Base-by-base conservation (phyloP, 306 rosid species). In the Leucaena leucocephala region DNA sequence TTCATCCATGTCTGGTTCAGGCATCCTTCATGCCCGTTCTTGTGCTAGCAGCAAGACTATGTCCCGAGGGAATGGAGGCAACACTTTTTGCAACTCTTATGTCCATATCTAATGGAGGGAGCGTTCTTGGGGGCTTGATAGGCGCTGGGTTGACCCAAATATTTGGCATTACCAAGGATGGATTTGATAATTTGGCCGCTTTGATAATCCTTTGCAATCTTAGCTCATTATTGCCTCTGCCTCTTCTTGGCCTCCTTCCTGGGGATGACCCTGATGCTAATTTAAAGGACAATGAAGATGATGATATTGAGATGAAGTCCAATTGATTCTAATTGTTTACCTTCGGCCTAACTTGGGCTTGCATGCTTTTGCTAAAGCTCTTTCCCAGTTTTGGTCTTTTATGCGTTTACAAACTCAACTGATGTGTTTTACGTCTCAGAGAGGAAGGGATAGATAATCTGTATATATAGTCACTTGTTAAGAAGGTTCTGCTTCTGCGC, bases 11-110 rank as follows among this genome's bases (percentile, higher is more conserved):
- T 71, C 76, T 70, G 21, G 81, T 85, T 68, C 85, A 93, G 99
- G 99, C 97, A 79, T 95, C 99, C 80, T 90, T 95, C 88, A 92
- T 94, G 98, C 98, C 98, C 1, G 95, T 94, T 87, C 97, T 95
- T 61, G 98, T 95, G 80, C 88, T 95, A 62, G 97, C 98, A 22
- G 98, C 98, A 75, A 95, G 83, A 78, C 80, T 95, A 66, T 95
- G 99, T 83, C 99, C 98, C 0, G 99, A 95, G 88, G 99, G 99
- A 72, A 89, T 95, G 92, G 98, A 95, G 81, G 99, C 99, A 63
- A 95, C 98, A 15, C 97, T 93, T 67, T 95, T 95, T n/a, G 99
- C 99, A 76, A 95, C 99, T 82, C 97, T 95, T 17, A 95, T 95
- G 99, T 95, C 99, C 22, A 80, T 95, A 77, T 90, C 95, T 15